Percentiles rank a stretch among this genome's conserved stretches.
phyloP scores from a whole-genome alignment of 2,329 filamentous ascomycete species.

The Curvularia verruculosa region DNA sequence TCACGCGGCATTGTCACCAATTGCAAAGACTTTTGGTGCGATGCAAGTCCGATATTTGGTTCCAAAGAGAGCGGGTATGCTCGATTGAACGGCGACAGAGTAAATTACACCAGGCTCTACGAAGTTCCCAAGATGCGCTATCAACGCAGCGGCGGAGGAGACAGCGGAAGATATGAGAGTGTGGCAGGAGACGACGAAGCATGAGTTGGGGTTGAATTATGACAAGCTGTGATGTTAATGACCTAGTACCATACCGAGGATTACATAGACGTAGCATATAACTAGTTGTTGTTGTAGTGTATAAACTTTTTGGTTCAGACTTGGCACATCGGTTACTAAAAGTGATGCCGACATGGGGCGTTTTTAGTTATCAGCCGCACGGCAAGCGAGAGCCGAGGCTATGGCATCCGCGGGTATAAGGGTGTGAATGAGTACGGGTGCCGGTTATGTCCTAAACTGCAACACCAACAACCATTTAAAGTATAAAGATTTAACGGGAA shows the following conservation, averaged over 20 bases:
- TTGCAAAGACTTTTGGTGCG: conserved; percentile 96
- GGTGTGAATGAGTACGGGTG: neutral
- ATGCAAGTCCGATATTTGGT: conserved; percentile 81
- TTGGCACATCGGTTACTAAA: conserved; percentile 10
- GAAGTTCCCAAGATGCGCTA: conserved; percentile 77
- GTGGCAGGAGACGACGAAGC: conserved; percentile 52
- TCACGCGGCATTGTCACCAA: conserved; percentile 83
- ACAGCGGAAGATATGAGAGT: conserved; percentile 63
- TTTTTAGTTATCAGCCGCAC: neutral
- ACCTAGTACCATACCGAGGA: conserved; percentile 3
- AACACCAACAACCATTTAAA: neutral
- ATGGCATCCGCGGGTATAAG: neutral
- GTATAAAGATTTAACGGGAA: neutral
- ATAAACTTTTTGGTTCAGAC: neutral
- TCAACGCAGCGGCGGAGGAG: conserved; percentile 45
- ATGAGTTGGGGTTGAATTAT: conserved; percentile 13
- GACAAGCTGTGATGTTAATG: conserved; percentile 10
- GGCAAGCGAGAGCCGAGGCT: conserved; percentile 24
- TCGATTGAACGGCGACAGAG: conserved; percentile 74
- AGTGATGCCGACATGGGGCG: conserved; percentile 9
- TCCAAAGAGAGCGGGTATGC: conserved; percentile 75
- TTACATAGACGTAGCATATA: neutral
- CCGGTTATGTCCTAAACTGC: neutral
- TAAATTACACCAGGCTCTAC: conserved; percentile 91
- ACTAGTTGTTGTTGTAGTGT: no score